Conservation (phyloP, 2,329 filamentous ascomycete species). For the Colletotrichum orchidophilum region DNA sequence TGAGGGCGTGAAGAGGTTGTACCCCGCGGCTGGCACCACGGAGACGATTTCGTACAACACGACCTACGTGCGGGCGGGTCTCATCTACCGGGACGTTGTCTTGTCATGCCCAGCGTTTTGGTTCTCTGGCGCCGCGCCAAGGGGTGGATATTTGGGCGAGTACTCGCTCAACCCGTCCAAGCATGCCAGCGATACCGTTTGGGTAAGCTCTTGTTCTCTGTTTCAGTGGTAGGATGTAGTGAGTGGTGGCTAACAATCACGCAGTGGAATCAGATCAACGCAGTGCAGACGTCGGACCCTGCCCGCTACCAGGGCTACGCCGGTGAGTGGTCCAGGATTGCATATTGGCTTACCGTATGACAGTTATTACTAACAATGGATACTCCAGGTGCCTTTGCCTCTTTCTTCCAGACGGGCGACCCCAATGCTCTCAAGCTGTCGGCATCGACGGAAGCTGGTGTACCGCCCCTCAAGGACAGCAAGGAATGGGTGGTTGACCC, state of each 20-base stretch:
- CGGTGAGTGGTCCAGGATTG: constrained; percentile 32
- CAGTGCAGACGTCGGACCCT: constrained; percentile 60
- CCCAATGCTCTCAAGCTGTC: constrained; percentile 67
- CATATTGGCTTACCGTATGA: background rate
- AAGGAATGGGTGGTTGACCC: constrained; percentile 61
- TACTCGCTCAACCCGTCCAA: constrained; percentile 68
- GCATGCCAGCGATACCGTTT: constrained; percentile 67
- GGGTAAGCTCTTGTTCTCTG: constrained; percentile 50
- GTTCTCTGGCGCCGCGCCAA: constrained; percentile 56
- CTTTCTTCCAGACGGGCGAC: constrained; percentile 67
- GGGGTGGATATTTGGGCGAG: constrained; percentile 63
- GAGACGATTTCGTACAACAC: constrained; percentile 62
- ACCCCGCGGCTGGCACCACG: constrained; percentile 56
- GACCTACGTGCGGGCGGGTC: constrained; percentile 60
- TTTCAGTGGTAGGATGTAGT: background rate
- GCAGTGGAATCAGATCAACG: constrained; percentile 66
- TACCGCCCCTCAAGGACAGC: constrained; percentile 53
- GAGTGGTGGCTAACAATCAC: background rate
- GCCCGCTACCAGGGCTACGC: constrained; percentile 63
- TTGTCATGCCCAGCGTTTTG: constrained; percentile 69
- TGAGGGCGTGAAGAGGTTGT: constrained; percentile 50
- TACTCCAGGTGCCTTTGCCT: constrained; percentile 63
- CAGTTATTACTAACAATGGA: background rate
- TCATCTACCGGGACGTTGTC: constrained; percentile 67
- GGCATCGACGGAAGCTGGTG: constrained; percentile 48